These are phyloP conservation scores for Arthrinium phaeospermum DNA, from an alignment of 2,329 filamentous ascomycete species.

Conservation along the genomic window DNA sequence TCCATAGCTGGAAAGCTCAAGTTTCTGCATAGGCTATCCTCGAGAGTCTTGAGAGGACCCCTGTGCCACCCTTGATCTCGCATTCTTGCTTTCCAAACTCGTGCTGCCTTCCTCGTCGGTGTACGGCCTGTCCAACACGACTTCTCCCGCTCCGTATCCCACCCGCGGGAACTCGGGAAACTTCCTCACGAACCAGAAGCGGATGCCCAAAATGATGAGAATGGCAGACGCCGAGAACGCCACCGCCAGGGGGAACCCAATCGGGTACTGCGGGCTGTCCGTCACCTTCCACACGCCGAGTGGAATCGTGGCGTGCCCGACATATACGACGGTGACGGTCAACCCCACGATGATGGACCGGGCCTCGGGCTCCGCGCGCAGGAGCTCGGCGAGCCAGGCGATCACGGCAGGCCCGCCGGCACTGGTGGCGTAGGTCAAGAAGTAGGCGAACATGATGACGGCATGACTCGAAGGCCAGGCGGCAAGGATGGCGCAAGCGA, in stretches of 20 bases:
- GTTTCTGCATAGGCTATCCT: no score
- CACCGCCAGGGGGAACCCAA: slow-evolving; percentile 44
- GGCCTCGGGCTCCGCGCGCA: slow-evolving; percentile 44
- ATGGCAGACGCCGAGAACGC: slow-evolving; percentile 41
- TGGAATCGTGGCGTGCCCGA: slow-evolving; percentile 46
- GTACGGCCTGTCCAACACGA: neutral
- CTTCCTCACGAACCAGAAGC: slow-evolving; percentile 32
- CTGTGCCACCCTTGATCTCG: no score
- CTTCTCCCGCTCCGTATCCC: neutral
- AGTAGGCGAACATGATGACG: slow-evolving; percentile 43
- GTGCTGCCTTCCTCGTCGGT: neutral
- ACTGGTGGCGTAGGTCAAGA: slow-evolving; percentile 42
- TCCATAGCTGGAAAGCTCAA: no score
- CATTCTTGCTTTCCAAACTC: no score
- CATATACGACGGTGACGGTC: slow-evolving; percentile 45
- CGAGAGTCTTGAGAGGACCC: no score
- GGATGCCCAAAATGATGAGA: slow-evolving; percentile 37
- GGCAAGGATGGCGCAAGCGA: slow-evolving; percentile 34
- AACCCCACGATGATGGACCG: slow-evolving; percentile 43
- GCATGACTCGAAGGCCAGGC: slow-evolving; percentile 41
- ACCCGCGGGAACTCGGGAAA: neutral
- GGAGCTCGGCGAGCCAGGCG: slow-evolving; percentile 43
- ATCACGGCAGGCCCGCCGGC: slow-evolving; percentile 42
- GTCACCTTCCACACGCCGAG: slow-evolving; percentile 42
- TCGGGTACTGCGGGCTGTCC: slow-evolving; percentile 42